Conservation (phyloP, 2,329 filamentous ascomycete species). For the Tolypocladium album region DNA sequence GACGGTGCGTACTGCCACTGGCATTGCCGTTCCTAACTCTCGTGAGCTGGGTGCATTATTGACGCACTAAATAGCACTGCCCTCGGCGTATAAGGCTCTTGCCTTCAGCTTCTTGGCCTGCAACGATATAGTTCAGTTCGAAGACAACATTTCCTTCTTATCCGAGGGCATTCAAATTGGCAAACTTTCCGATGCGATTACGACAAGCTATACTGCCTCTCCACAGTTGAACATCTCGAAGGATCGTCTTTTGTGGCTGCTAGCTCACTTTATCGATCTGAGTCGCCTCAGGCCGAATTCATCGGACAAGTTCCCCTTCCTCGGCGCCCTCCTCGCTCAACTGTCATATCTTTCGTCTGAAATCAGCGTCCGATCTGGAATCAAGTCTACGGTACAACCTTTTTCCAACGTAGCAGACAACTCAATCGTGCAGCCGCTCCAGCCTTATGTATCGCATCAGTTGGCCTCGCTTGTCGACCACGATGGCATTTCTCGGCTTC, state of each 20-base stretch:
- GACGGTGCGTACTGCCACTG: constrained; percentile 8
- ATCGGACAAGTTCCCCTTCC: constrained; percentile 27
- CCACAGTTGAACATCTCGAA: constrained; percentile 16
- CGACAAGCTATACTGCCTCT: constrained; percentile 19
- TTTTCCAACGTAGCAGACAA: constrained; percentile 8
- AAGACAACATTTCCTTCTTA: constrained; percentile 25
- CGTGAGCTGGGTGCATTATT: neutral
- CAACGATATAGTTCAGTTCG: constrained; percentile 26
- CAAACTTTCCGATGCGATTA: constrained; percentile 30
- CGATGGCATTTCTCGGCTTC: constrained; percentile 50
- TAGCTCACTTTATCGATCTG: constrained; percentile 56
- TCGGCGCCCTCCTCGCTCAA: constrained; percentile 43
- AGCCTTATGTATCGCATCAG: constrained; percentile 52
- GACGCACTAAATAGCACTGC: neutral
- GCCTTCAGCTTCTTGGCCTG: constrained; percentile 26
- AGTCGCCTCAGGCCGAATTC: constrained; percentile 26
- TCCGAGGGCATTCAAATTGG: constrained; percentile 26
- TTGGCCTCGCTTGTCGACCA: constrained; percentile 64
- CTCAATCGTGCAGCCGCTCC: constrained; percentile 19
- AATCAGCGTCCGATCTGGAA: constrained; percentile 34
- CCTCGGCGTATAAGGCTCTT: constrained; percentile 22
- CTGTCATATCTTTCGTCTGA: constrained; percentile 40
- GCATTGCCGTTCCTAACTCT: neutral
- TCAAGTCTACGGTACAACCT: constrained; percentile 5
- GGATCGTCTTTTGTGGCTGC: constrained; percentile 47